Base-by-base conservation (phyloP, 768 basidiomycete genomes). In the Filobasidium wieringae region DNA sequence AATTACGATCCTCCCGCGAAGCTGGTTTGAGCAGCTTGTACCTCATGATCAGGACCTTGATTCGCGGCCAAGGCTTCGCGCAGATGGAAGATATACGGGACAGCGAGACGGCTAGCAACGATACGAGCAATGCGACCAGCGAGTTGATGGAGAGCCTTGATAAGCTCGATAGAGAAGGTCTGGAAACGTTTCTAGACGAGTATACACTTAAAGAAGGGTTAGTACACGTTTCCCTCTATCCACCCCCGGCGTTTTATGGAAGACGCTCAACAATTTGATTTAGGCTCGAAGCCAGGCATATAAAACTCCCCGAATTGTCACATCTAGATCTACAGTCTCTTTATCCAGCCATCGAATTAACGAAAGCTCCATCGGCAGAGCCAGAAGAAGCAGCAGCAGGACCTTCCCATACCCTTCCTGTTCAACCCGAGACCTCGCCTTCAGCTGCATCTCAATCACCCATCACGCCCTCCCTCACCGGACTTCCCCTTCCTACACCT, bases 11-110 rank as follows among this genome's bases (percentile, higher is more conserved):
- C n/a, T 4, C 22, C 29, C 43, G 36, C 36, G 47, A 51, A 17
- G 39, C 7, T n/a, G 36, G 51, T 31, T 30, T 57, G 49, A 36
- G 32, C 22, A 31, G 32, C 11, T 39, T 57, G 24, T 51, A 57
- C 26, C 32, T 47, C 19, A 57, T 57, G 56, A 37, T 57, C 33
- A 33, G 47, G 34, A 33, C 56, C 11, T 47, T 57, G 22, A 50
- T 57, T 12, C n/a, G 37, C 2, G 56, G 56, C 17, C 27, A 57
- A 17, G 49, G 49, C 3, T 50, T 57, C 29, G 43, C 43, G 14
- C 14, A 19, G 43, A 47, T 47, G 43, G 43, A 47, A 22, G 43
- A 47, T 24, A 14, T 47, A 4, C 14, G 14, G 17, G 43, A 47
- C 14, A 27, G 43, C 14, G 22, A 22, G n/a, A n/a, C n/a, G n/a